Percentiles rank a stretch among this genome's conserved stretches.
Evolutionary conservation across 306 rosid species (phyloP).

Genomic region (Hippophae gyantsensis): DNA sequence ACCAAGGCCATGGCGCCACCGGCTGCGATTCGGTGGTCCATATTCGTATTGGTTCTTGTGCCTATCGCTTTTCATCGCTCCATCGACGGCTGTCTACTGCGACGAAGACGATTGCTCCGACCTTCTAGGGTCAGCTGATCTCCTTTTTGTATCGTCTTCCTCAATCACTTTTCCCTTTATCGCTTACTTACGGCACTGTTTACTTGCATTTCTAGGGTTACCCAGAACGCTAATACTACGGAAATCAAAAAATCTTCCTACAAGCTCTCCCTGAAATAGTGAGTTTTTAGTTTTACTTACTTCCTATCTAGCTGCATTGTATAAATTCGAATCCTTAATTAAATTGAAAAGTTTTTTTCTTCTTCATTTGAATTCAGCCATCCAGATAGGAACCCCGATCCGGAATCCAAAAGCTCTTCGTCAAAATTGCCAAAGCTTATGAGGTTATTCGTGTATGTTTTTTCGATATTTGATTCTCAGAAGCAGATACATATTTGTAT

Average conservation of each 20-base stretch:
- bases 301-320: background rate
- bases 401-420: conserved; percentile 85
- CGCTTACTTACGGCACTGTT: background rate
- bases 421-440: conserved; percentile 86
- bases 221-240: conserved; percentile 70
- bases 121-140: conserved; percentile 71
- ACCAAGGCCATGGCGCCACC: conserved; percentile 43
- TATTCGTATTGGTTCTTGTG: conserved; percentile 18
- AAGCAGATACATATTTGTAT: background rate
- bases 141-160: background rate
- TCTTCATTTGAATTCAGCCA: conserved; percentile 44
- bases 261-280: conserved; percentile 82
- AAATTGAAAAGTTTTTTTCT: background rate
- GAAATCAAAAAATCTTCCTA: conserved; percentile 94
- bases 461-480: background rate
- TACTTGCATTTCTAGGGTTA: conserved; percentile 33
- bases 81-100: conserved; percentile 83
- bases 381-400: conserved; percentile 91
- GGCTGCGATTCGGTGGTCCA: conserved; percentile 59
- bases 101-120: conserved; percentile 99
- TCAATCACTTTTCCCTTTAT: conserved; percentile 2
- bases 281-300: conserved; percentile 1
- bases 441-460: conserved; percentile 47
- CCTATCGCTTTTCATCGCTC: conserved; percentile 33
- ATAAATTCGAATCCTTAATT: background rate